These are phyloP conservation scores for Auricularia auricula-judae DNA, from an alignment of 768 basidiomycete genomes.

Conservation along the genomic window DNA sequence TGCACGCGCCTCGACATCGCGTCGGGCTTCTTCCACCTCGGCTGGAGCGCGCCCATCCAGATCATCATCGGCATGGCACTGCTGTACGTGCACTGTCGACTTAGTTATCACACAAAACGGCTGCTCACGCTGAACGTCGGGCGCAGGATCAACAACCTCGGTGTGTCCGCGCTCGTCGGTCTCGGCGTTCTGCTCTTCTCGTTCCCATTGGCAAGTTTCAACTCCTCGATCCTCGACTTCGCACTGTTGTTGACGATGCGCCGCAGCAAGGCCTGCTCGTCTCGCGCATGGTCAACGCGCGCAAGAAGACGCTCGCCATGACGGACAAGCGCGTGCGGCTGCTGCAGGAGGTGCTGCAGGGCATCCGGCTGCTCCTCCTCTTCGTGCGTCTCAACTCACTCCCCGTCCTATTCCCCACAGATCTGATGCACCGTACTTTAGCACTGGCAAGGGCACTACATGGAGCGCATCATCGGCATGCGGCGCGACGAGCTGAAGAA, in stretches of 20 bases:
- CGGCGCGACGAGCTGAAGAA: slow-evolving; percentile 16
- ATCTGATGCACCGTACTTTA: neutral
- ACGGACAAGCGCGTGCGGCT: slow-evolving; percentile 59
- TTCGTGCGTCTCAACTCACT: neutral
- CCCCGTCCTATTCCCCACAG: neutral
- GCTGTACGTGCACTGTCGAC: slow-evolving; percentile 22
- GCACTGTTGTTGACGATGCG: no score
- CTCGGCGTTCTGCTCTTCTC: slow-evolving; percentile 24
- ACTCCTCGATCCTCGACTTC: neutral
- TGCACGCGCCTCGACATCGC: slow-evolving; percentile 42
- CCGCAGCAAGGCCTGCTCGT: slow-evolving; percentile 37
- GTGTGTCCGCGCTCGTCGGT: slow-evolving; percentile 60
- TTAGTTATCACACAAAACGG: neutral
- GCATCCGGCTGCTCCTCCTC: slow-evolving; percentile 41
- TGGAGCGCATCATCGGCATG: slow-evolving; percentile 28
- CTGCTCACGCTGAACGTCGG: neutral
- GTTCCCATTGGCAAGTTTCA: neutral
- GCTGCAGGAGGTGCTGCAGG: slow-evolving; percentile 55
- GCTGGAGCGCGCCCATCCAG: slow-evolving; percentile 15
- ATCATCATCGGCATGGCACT: slow-evolving; percentile 50
- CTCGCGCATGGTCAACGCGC: slow-evolving; percentile 38
- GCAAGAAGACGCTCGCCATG: slow-evolving; percentile 45
- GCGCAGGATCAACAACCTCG: slow-evolving; percentile 29
- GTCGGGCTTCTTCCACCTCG: slow-evolving; percentile 19
- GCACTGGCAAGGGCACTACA: slow-evolving; percentile 42